Base-by-base conservation (phyloP, 805 yeast species). In the Saccharomyces paradoxus region DNA sequence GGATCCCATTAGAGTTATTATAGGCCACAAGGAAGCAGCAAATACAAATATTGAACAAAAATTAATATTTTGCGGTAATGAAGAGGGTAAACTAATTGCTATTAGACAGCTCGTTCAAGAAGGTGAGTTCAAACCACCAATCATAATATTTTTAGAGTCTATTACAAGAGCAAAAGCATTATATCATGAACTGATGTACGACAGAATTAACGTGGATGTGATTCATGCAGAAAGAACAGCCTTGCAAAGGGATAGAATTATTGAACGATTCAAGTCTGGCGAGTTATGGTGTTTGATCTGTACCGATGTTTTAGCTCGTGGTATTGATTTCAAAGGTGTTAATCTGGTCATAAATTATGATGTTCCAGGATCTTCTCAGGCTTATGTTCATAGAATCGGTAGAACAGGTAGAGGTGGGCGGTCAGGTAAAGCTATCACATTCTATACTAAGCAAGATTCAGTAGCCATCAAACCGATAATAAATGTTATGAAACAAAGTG, bases 371-470 rank as follows among this genome's bases (percentile, higher is more conserved):
- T 81, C 86, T 48, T 89, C 97, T 0, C 97, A 92, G 70, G 86
- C 96, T 0, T 94, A 94, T 69, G 97, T 94, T 49, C 99, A 94
- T 71, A 82, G 99, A 74, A 89, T 94, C 64, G 99, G 99, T 71
- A 86, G 99, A 77, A 92, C 99, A 1, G 99, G 99, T 61, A 85
- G 99, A 78, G 96, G 89, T 53, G 96, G 96, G 0, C 82, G 86
- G 56, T 64, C 73, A 8, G 99, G 99, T 55, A 79, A 79, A 62
- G 97, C 98, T 0, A 81, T 94, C 21, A 94, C 99, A 0, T 84
- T 91, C 60, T 94, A 87, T 74, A 92, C 99, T 27, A 91, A 90
- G 67, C 96, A 89, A 58, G 99, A 94, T 67, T 71, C 80, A 3
- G 69, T 79, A 54, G 81, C 87, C 1, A 79, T 94, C 48, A 87